These are phyloP conservation scores for Peronosclerospora sorghi DNA, from an alignment of 352 stramenopile species.

Conservation along the genomic window DNA sequence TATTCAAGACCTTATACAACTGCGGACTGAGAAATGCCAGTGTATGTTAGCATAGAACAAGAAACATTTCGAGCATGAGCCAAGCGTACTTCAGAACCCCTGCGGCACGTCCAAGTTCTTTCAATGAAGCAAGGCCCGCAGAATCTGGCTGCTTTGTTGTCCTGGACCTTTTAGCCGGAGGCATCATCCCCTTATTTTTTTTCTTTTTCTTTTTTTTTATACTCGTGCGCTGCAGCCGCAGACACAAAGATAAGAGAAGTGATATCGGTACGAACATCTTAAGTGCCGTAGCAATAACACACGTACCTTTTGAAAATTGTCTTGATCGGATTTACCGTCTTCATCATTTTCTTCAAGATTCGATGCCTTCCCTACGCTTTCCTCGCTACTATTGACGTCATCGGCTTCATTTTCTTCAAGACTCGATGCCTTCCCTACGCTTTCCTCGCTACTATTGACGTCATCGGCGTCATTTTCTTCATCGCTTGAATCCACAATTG, in stretches of 20 bases:
- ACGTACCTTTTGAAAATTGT: slow-evolving; percentile 17
- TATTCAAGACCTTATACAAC: slow-evolving; percentile 52
- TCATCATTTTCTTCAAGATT: slow-evolving; percentile 13
- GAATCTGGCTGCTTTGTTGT: slow-evolving; percentile 21
- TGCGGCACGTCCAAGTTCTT: slow-evolving; percentile 55
- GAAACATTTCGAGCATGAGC: neutral
- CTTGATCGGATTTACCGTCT: slow-evolving; percentile 12
- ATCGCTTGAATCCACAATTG: slow-evolving; percentile 37
- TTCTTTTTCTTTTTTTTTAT: slow-evolving; percentile 7
- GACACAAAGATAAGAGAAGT: neutral
- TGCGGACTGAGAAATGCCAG: slow-evolving; percentile 26
- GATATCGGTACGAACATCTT: neutral
- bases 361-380: slow-evolving; percentile 18
- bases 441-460: slow-evolving; percentile 16
- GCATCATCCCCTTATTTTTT: slow-evolving; percentile 8
- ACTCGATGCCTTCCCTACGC: slow-evolving; percentile 17
- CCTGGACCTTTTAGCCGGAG: slow-evolving; percentile 20
- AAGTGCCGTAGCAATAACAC: neutral
- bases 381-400: slow-evolving; percentile 16
- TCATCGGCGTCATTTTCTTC: slow-evolving; percentile 21
- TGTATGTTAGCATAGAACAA: slow-evolving; percentile 1
- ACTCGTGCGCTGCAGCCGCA: neutral
- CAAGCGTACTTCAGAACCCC: slow-evolving; percentile 53
- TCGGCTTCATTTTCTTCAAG: slow-evolving; percentile 15
- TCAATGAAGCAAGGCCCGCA: slow-evolving; percentile 43